Evolutionary conservation across 352 stramenopile species (phyloP), one percentile per base, ranked within the genome.

Genomic region (Phytophthora pistaciae): DNA sequence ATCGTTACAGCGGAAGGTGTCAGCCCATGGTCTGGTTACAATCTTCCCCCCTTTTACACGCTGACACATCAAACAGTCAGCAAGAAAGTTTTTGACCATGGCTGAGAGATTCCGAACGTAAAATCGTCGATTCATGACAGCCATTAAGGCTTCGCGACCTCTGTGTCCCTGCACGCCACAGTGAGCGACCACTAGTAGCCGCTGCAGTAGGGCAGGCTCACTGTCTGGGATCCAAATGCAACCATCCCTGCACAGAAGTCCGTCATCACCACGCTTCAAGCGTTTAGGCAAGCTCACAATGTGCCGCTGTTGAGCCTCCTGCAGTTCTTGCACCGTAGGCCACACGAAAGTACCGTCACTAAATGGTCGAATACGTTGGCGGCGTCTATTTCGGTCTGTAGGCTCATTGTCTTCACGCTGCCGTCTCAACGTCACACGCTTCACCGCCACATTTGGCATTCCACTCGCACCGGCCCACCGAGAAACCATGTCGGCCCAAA

Each of bases 1-100:
- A 11, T 65, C 61, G 5, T 46, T 29, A n/a, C 65, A 66, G 1
- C 53, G 42, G 40, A 66, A 60, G 29, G 42, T 57, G 23, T 72
- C 57, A n/a, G 27, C 42, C 49, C 36, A 66, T 21, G 57, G 57
- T 23, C 40, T 14, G 2, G 7, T 49, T 5, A 66, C 31, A 13
- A 57, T 33, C 23, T 65, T 61, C 13, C 38, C 33, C 13, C 29
- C 31, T 52, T 63, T 55, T 2, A 65, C 40, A 53, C 62, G 36
- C 36, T 54, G 40, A 29, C 50, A 72, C 9, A 66, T 25, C 1
- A 64, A 29, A 31, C 63, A 63, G 9, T 16, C 16, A 23, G 40
- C 18, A 20, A 71, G 48, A 10, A 72, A 79, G 27, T 16, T 14
- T 5, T 52, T 42, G 3, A 52, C 27, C 20, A 56, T 33, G 18